Evolutionary conservation across 2,329 filamentous ascomycete genomes (phyloP).

Genomic region (Kalaharituber pfeilii): DNA sequence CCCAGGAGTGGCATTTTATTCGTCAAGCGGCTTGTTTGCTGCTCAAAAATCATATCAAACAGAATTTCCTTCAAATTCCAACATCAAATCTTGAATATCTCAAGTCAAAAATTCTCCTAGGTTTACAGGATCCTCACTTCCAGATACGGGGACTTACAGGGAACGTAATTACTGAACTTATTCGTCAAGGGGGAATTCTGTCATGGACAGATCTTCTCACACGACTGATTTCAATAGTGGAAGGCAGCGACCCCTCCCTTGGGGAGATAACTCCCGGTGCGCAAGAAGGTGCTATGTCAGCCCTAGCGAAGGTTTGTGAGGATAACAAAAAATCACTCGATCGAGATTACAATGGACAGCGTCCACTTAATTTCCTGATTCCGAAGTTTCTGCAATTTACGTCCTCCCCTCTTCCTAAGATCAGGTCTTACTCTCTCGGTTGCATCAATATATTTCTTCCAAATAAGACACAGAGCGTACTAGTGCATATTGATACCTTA

Average conservation of each 20-base stretch:
- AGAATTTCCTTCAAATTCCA: conserved; percentile 57
- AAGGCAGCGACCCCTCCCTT: conserved; percentile 13
- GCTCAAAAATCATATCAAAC: conserved; percentile 82
- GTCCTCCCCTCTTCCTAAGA: conserved; percentile 53
- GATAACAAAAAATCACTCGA: conserved; percentile 80
- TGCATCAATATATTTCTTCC: conserved; percentile 86
- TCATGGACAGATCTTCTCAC: conserved; percentile 83
- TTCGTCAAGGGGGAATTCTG: conserved; percentile 66
- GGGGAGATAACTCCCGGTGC: conserved; percentile 54
- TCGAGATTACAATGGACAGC: conserved; percentile 71
- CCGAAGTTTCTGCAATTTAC: conserved; percentile 83
- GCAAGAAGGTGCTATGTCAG: conserved; percentile 86
- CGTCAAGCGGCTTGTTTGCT: conserved; percentile 80
- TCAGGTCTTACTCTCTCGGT: conserved; percentile 61
- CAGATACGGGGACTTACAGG: conserved; percentile 82
- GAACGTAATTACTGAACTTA: conserved; percentile 83
- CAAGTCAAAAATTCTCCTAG: conserved; percentile 58
- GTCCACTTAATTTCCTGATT: conserved; percentile 72
- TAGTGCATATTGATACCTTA: conserved; percentile 63
- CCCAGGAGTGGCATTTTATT: conserved; percentile 52
- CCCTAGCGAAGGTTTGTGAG: conserved; percentile 88
- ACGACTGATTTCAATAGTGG: conserved; percentile 59
- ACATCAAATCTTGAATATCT: conserved; percentile 57
- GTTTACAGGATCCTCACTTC: conserved; percentile 60
- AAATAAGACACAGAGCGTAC: conserved; percentile 63